Conservation (phyloP, 2,329 filamentous ascomycete genomes). For the Hypoxylon sp. region DNA sequence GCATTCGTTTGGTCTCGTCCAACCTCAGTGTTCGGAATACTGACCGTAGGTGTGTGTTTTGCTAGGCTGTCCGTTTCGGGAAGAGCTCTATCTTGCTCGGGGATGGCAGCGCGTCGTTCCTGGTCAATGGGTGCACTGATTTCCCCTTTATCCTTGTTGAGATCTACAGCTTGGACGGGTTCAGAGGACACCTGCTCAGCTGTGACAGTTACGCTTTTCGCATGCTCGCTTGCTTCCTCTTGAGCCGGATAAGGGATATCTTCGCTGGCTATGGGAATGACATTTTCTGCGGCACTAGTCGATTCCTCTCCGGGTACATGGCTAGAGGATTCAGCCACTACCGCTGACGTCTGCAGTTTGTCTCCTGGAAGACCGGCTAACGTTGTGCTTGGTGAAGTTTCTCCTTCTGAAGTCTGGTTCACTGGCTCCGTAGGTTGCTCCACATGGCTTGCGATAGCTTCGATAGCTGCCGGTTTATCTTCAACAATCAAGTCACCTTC, state of each 20-base stretch:
- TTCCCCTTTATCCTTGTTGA: neutral
- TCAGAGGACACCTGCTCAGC: neutral
- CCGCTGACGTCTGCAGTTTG: constrained; percentile 1
- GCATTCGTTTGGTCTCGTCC: constrained; percentile 33
- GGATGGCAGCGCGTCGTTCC: constrained; percentile 1
- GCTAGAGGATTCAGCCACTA: constrained; percentile 9
- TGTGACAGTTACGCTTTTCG: constrained; percentile 45
- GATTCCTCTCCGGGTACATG: constrained; percentile 20
- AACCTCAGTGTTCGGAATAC: constrained; percentile 11
- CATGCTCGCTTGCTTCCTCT: constrained; percentile 8
- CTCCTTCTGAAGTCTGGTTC: constrained; percentile 5
- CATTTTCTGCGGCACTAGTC: constrained; percentile 1
- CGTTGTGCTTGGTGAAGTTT: constrained; percentile 7
- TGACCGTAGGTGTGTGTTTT: constrained; percentile 16
- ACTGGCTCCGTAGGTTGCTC: constrained; percentile 20
- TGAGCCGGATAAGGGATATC: neutral
- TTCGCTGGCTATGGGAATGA: constrained; percentile 4
- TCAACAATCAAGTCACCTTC: constrained; percentile 9
- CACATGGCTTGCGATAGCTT: constrained; percentile 2
- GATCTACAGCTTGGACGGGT: constrained; percentile 8
- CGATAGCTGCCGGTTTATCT: neutral
- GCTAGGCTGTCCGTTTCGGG: constrained; percentile 11
- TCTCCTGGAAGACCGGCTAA: constrained; percentile 4
- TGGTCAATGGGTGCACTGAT: neutral
- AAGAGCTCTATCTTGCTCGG: constrained; percentile 7